phyloP scores from a whole-genome alignment of 2,329 filamentous ascomycete genomes.

The Geosmithia flava region DNA sequence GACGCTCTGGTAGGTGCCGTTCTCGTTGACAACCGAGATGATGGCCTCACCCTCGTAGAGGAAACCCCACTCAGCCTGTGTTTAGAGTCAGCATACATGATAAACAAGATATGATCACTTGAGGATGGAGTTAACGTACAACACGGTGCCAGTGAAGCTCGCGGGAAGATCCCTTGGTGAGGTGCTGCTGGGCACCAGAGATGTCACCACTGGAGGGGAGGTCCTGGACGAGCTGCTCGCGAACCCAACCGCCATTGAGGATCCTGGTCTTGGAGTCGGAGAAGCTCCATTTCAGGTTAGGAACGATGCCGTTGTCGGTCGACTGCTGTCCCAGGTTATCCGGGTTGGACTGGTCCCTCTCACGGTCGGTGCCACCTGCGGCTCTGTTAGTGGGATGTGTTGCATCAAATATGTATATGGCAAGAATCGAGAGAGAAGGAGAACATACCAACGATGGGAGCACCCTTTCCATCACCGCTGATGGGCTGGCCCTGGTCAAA shows the following conservation, averaged over 20 bases:
- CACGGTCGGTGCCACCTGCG: constrained; percentile 51
- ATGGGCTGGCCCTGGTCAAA: constrained; percentile 43
- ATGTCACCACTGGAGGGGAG: constrained; percentile 54
- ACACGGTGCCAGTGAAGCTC: constrained; percentile 58
- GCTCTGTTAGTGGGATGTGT: too few relatives aligned
- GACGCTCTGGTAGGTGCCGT: constrained; percentile 41
- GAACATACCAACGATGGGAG: constrained; percentile 40
- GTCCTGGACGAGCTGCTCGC: constrained; percentile 56
- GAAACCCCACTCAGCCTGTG: constrained; percentile 53
- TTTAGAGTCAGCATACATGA: too few relatives aligned
- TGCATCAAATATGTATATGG: too few relatives aligned
- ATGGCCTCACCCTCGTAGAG: constrained; percentile 45
- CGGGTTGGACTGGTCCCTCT: constrained; percentile 49
- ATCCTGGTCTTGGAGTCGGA: constrained; percentile 53
- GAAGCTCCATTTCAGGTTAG: constrained; percentile 59
- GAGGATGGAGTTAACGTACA: too few relatives aligned
- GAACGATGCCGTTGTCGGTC: constrained; percentile 51
- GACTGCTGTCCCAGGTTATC: constrained; percentile 48
- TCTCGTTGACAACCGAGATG: constrained; percentile 49
- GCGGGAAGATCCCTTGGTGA: constrained; percentile 52
- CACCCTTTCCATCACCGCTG: constrained; percentile 44
- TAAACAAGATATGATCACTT: too few relatives aligned
- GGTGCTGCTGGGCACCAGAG: constrained; percentile 54
- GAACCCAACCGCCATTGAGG: constrained; percentile 51
- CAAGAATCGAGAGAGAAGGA: too few relatives aligned